A percentile compares a stretch with the other conserved stretches of the same genome.
These are phyloP conservation scores for Gleditsia sinensis DNA, from an alignment of 306 rosid species.

Conservation along the genomic window DNA sequence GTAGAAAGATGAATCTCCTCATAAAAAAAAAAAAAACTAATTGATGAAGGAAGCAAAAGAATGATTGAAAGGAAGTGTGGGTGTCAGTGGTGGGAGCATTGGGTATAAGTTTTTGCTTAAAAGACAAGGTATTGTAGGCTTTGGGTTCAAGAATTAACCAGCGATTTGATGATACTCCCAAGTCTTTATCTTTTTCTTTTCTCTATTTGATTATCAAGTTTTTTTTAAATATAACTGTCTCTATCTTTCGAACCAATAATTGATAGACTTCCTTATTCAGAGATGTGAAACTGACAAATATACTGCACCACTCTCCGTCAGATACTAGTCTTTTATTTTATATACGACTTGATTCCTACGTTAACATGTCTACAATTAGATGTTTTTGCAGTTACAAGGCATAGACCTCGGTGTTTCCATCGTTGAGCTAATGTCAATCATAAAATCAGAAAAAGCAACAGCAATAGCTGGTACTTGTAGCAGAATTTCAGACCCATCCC, in stretches of 20 bases:
- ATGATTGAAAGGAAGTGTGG: slow-evolving; percentile 53
- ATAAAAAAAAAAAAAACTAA: slow-evolving; percentile 41
- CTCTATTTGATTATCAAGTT: slow-evolving; percentile 41
- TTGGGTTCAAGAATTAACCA: too few species aligned
- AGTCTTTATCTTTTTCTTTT: slow-evolving; percentile 19
- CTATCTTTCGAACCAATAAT: slow-evolving; percentile 47
- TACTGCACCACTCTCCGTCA: slow-evolving; percentile 32
- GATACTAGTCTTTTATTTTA: not conserved
- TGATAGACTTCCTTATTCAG: slow-evolving; percentile 60
- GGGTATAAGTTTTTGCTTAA: slow-evolving; percentile 71
- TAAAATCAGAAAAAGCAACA: too few species aligned
- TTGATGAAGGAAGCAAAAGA: slow-evolving; percentile 36
- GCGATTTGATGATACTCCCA: slow-evolving; percentile 55
- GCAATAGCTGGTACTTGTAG: too few species aligned
- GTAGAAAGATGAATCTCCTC: slow-evolving; percentile 37
- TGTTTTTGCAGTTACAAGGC: too few species aligned
- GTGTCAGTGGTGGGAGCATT: slow-evolving; percentile 50
- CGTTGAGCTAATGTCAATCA: too few species aligned
- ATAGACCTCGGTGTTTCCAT: too few species aligned
- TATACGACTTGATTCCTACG: slow-evolving; percentile 71
- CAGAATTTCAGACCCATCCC: too few species aligned
- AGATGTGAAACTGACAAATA: slow-evolving; percentile 29
- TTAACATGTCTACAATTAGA: slow-evolving; percentile 30
- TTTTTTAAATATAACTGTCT: slow-evolving; percentile 37
- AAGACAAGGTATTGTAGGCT: too few species aligned